Evolutionary conservation across 2,329 filamentous ascomycete species (phyloP), one percentile per base, ranked within the genome.

Genomic region (Cytospora paraplurivora): DNA sequence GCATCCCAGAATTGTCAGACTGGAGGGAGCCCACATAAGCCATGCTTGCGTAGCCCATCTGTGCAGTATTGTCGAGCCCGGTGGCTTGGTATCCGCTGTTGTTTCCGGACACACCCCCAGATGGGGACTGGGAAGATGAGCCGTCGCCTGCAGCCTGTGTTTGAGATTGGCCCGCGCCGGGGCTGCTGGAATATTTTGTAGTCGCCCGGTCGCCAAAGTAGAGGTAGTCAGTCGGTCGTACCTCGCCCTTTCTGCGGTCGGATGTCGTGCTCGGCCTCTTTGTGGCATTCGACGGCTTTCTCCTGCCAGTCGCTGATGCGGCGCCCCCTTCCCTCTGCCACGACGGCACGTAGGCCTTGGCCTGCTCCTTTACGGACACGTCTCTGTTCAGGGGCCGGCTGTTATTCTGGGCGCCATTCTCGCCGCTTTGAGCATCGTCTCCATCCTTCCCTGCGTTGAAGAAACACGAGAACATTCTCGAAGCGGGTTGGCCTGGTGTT

Each of bases 121-220:
- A 41, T 12, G 32, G n/a, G 21, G 15, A 2, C 19, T 27, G 37
- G 11, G 41, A 33, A 53, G 17, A 54, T 15, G 15, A 17, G 15
- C 35, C 27, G 3, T 32, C 37, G 38, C n/a, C 53, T 8, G 17
- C 13, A 35, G 27, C 50, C n/a, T 52, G 52, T 27, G 49, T 53
- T 4, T 27, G 47, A 57, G 41, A 21, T 50, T n/a, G 37, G 47
- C 38, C 35, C 6, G 41, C 34, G 21, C 71, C 70, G n/a, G 67
- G 69, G 5, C 56, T 47, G 8, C 62, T 59, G 61, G 72, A 66
- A 3, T 71, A 66, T 1, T 73, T 70, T 10, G 74, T 64, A 12
- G 75, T 34, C 12, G 75, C 67, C 0, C 73, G 71, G 50, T 73
- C 65, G 10, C 69, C 73, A 51, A 76, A 72, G 65, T 71, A 76